phyloP scores from a whole-genome alignment of 192 early-diverging fungal genomes.

The Backusella psychrophila region DNA sequence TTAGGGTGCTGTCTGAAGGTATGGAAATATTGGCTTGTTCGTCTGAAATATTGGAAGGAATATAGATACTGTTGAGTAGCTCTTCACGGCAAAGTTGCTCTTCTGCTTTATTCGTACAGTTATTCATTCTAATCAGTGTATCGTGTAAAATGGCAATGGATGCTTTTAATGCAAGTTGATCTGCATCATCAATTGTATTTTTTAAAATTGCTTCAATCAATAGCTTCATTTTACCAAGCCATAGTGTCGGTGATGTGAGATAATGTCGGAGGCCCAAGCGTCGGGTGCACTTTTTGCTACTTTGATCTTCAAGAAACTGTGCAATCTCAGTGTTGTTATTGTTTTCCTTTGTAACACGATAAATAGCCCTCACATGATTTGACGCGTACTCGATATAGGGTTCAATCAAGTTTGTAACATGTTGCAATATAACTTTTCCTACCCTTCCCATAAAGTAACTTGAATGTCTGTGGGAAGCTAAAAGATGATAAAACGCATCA shows the following conservation, averaged over 20 bases:
- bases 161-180: not conserved
- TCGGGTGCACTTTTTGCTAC: not conserved
- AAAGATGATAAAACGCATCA: not conserved
- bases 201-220: slow-evolving; percentile 19
- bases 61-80: not conserved
- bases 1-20: not conserved
- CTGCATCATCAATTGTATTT: slow-evolving; percentile 1
- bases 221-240: slow-evolving; percentile 20
- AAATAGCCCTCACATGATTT: slow-evolving; percentile 12
- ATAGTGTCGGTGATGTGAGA: slow-evolving; percentile 16
- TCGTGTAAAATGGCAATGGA: slow-evolving; percentile 10
- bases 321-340: slow-evolving; percentile 1
- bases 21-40: not conserved
- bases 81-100: not conserved
- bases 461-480: not conserved
- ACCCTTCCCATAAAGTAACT: slow-evolving; percentile 11
- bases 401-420: slow-evolving; percentile 16
- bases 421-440: slow-evolving; percentile 4
- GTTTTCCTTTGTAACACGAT: slow-evolving; percentile 7
- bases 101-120: not conserved
- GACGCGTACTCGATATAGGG: slow-evolving; percentile 19
- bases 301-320: not conserved
- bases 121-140: slow-evolving; percentile 14
- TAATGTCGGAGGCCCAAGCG: slow-evolving; percentile 20
- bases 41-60: not conserved